Conservation (phyloP, 805 yeast genomes). For the Diddensiella transvaalensis region DNA sequence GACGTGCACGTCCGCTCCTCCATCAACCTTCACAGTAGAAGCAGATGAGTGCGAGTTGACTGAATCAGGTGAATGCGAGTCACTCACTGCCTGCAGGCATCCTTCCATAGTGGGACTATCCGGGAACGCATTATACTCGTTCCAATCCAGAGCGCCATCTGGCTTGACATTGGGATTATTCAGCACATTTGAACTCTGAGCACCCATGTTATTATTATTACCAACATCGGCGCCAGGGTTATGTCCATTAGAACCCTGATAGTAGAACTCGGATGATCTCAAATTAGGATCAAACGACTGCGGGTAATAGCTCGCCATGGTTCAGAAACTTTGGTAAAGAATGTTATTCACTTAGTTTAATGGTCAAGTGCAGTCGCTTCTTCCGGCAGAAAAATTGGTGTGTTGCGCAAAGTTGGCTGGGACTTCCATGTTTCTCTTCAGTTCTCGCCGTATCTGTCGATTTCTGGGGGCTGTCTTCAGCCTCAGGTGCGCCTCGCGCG, state of each 20-base stretch:
- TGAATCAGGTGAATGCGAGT: background rate
- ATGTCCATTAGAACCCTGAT: background rate
- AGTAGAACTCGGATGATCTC: background rate
- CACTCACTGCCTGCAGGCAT: background rate
- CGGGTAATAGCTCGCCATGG: background rate
- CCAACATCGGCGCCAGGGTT: background rate
- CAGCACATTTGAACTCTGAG: background rate
- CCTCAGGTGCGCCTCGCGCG: too few relatives aligned
- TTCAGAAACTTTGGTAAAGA: background rate
- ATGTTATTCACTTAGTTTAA: too few relatives aligned
- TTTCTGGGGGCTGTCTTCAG: too few relatives aligned
- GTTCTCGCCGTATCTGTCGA: too few relatives aligned
- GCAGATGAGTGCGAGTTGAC: background rate
- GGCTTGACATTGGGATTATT: background rate
- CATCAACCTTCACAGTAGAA: background rate
- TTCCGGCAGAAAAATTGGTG: too few relatives aligned
- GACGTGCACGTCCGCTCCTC: background rate
- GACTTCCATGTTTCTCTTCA: too few relatives aligned
- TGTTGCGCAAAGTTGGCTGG: too few relatives aligned
- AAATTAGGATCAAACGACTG: background rate
- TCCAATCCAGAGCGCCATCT: background rate
- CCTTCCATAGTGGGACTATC: background rate
- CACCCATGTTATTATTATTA: background rate
- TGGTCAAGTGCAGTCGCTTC: too few relatives aligned
- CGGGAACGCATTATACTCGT: background rate